A percentile compares a stretch with the other conserved stretches of the same genome.
Conservation (phyloP, 441 rosid species). For the Pelargonium myrrhifolium region DNA sequence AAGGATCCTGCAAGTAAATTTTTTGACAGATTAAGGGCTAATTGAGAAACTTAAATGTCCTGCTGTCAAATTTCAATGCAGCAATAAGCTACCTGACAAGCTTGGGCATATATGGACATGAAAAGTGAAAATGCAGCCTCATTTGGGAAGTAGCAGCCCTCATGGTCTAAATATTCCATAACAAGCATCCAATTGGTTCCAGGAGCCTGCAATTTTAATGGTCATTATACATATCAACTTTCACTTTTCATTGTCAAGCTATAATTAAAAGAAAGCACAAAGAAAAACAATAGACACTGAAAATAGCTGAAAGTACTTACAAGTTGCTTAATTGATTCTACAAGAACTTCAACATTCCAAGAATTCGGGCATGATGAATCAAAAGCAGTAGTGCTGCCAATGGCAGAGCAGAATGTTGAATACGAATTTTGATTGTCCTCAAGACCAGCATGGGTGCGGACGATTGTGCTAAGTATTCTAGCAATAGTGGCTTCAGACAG, state of each 20-base stretch:
- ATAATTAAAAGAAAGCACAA: conserved; percentile 4
- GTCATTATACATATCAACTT: conserved; percentile 7
- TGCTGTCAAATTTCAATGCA: neutral
- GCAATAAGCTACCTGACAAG: conserved; percentile 55
- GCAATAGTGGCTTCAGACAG: conserved; percentile 63
- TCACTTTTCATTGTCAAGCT: conserved; percentile 3
- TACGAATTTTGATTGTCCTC: conserved; percentile 63
- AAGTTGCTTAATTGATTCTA: conserved; percentile 65
- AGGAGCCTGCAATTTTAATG: conserved; percentile 57
- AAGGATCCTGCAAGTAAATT: conserved; percentile 59
- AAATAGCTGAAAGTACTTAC: conserved; percentile 36
- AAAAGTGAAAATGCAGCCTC: conserved; percentile 81
- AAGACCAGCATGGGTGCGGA: conserved; percentile 46
- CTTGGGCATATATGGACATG: conserved; percentile 67
- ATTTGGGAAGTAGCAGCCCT: conserved; percentile 75
- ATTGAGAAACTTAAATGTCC: neutral
- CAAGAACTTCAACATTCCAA: conserved; percentile 76
- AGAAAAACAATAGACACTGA: neutral
- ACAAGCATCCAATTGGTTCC: conserved; percentile 71
- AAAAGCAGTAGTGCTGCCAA: conserved; percentile 45
- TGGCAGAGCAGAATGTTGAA: conserved; percentile 69
- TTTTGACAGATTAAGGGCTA: conserved; percentile 14
- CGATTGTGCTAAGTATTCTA: conserved; percentile 60
- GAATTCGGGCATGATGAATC: conserved; percentile 54
- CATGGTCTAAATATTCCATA: conserved; percentile 78